Conservation (phyloP, 1,284 basidiomycete genomes). For the Sporisorium graminicola region DNA sequence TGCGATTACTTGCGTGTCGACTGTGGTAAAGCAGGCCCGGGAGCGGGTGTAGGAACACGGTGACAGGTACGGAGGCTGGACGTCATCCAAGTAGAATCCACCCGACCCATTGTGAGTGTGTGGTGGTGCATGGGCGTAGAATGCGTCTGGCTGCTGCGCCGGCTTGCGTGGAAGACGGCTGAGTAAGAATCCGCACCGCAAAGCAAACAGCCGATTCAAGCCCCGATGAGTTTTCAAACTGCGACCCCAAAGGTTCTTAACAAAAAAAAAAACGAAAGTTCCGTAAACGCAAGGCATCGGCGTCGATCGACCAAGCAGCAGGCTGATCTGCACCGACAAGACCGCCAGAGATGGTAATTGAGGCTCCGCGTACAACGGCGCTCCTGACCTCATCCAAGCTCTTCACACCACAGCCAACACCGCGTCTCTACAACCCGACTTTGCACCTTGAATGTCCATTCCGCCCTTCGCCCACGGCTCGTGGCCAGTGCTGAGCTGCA, state of each 20-base stretch:
- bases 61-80: background rate
- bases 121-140: constrained; percentile 3
- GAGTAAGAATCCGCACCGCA: too few species aligned
- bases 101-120: background rate
- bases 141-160: background rate
- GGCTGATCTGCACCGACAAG: constrained; percentile 1
- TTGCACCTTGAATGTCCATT: too few species aligned
- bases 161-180: background rate
- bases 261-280: background rate
- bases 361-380: background rate
- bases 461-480: too few species aligned
- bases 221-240: background rate
- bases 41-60: background rate
- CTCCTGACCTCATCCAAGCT: constrained; percentile 5
- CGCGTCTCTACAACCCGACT: too few species aligned
- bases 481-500: background rate
- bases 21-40: background rate
- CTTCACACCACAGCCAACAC: too few species aligned
- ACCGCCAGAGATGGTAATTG: constrained; percentile 5
- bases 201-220: background rate
- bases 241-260: background rate
- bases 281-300: background rate
- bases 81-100: background rate
- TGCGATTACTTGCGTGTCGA: background rate
- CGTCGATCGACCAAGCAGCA: constrained; percentile 1